Evolutionary conservation across 192 early-diverging fungal species (phyloP).

Genomic region (Paraglomus occultum): DNA sequence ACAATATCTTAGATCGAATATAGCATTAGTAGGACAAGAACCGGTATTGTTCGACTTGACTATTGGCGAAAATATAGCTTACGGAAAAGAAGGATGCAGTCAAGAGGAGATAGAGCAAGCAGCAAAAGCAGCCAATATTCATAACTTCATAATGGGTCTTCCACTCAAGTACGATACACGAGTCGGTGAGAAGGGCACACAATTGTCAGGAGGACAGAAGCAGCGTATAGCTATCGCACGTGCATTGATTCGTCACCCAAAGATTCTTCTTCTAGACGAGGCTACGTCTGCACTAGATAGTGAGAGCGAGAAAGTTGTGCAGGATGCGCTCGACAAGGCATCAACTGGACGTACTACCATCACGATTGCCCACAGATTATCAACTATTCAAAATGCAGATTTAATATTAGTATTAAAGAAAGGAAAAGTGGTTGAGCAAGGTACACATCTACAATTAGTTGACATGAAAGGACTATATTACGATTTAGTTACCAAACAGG

Average conservation of each 20-base stretch:
- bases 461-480: constrained; percentile 52
- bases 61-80: constrained; percentile 83
- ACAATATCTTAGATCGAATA: constrained; percentile 56
- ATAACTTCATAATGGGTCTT: constrained; percentile 55
- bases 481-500: constrained; percentile 68
- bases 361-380: constrained; percentile 70
- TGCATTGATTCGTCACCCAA: constrained; percentile 80
- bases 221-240: constrained; percentile 86
- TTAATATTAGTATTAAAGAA: constrained; percentile 76
- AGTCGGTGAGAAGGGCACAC: constrained; percentile 61
- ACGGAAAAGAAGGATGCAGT: constrained; percentile 51
- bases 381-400: constrained; percentile 63
- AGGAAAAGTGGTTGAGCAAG: constrained; percentile 59
- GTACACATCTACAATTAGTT: constrained; percentile 58
- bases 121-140: constrained; percentile 59
- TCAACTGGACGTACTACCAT: constrained; percentile 64
- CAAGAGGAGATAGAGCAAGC: constrained; percentile 52
- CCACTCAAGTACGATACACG: constrained; percentile 62
- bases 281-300: constrained; percentile 69
- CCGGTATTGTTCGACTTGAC: constrained; percentile 86
- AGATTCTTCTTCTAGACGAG: constrained; percentile 80
- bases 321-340: constrained; percentile 63
- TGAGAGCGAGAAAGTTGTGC: constrained; percentile 65
- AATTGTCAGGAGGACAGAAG: constrained; percentile 64
- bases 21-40: constrained; percentile 89